Conservation (phyloP, 1,139 yeast genomes). For the Pneumocystis carinii region DNA sequence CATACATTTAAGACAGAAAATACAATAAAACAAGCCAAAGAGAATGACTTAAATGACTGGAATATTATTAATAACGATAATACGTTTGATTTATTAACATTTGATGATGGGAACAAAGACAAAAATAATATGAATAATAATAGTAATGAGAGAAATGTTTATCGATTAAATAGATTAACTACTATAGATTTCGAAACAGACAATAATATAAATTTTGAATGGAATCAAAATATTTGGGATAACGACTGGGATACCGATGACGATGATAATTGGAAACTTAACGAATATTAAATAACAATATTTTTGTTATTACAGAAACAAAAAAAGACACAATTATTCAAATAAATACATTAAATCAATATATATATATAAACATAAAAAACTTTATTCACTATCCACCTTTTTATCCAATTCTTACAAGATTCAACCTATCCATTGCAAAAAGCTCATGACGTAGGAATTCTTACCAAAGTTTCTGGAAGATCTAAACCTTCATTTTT, state of each 20-base stretch:
- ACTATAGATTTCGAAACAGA: neutral
- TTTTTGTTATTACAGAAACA: neutral
- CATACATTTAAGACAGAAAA: neutral
- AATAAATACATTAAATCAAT: neutral
- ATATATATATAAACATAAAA: neutral
- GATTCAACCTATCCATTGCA: neutral
- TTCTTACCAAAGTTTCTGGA: constrained; percentile 57
- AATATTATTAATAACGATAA: neutral
- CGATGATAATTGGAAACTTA: neutral
- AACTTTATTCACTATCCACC: neutral
- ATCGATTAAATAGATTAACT: neutral
- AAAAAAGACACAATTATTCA: neutral
- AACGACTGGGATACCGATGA: neutral
- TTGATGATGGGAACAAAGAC: neutral
- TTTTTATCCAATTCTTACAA: neutral
- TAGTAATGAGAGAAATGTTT: neutral
- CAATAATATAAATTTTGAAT: neutral
- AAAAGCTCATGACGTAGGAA: constrained; percentile 26
- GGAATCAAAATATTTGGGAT: neutral
- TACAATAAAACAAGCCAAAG: neutral
- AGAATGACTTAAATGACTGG: neutral
- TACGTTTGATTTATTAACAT: neutral
- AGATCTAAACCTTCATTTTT: constrained; percentile 31
- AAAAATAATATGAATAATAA: neutral
- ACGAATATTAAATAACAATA: neutral